Evolutionary conservation across 164 flowering plant species (phyloP).

Genomic region (Annona cherimola): DNA sequence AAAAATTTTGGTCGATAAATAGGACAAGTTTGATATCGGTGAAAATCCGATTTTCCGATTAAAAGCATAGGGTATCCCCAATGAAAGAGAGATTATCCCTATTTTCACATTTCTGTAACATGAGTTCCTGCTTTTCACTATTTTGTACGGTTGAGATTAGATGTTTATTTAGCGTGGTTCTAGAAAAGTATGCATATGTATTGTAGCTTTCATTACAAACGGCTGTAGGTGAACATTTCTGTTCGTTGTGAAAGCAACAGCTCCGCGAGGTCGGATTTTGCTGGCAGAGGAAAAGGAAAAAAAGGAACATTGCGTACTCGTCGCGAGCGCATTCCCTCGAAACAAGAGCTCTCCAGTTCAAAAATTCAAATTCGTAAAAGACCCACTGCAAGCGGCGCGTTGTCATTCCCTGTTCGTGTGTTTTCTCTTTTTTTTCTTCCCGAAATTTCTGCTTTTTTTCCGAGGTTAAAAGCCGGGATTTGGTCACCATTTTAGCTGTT

Average conservation of each 20-base stretch:
- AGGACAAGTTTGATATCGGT: too few species aligned
- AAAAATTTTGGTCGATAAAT: neutral
- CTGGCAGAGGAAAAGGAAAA: neutral
- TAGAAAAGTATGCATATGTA: neutral
- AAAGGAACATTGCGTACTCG: neutral
- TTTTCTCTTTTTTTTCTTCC: neutral
- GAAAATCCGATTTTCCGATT: neutral
- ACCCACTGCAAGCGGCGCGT: neutral
- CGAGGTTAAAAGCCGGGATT: neutral
- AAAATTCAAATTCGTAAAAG: neutral
- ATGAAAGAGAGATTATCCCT: neutral
- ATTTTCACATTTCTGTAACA: too few species aligned
- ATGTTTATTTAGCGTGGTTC: too few species aligned
- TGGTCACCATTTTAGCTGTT: neutral
- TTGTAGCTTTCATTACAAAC: neutral
- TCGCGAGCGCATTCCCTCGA: slow-evolving; percentile 6
- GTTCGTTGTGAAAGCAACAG: slow-evolving; percentile 1
- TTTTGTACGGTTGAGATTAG: neutral
- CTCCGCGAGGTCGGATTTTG: neutral
- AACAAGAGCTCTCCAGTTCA: neutral
- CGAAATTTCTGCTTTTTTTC: neutral
- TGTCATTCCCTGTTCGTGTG: neutral
- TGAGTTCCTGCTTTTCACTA: neutral
- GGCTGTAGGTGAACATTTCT: neutral
- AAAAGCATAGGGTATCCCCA: neutral